Evolutionary conservation across 768 basidiomycete genomes (phyloP), one percentile per base, ranked within the genome.

Genomic region (Suillus discolor): DNA sequence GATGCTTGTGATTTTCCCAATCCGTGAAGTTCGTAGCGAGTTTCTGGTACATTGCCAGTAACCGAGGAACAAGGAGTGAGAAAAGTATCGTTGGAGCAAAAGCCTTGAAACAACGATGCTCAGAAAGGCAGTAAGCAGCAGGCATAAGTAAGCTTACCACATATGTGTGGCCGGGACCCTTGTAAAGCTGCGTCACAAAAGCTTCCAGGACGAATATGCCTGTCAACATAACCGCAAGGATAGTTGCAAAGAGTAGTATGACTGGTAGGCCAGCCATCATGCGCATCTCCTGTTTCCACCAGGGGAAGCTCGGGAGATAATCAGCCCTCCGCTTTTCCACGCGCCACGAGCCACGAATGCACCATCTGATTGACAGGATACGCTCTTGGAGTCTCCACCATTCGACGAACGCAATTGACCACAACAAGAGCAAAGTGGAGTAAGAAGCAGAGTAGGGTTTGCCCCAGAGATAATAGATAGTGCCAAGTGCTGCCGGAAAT

Each of bases 1-100:
- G 86, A 69, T 92, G 92, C 1, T 86, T 82, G 74, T 98, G 96
- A 73, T 97, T 96, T 79, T 99, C 97, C 93, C 94, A 96, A 53
- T 84, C 78, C 0, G 96, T 95, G 62, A 98, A 82, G 20, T 82
- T 79, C 60, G 79, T 80, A 1, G 94, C 93, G 57, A 89, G 82
- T 6, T 78, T 69, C 69, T 92, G 89, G 75, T 94, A 97, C 9
- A 91, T 74, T 1, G 83, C 84, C 2, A 96, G 83, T 20, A 98
- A 82, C 47, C 87, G 86, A 0, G 97, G 97, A 0, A 99, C 90
- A 13, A 96, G 78, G 0, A 87, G 81, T 7, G 89, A 82, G 76
- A 98, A 96, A 51, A 97, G 79, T 49, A 95, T 80, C 0, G 95
- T 98, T 1, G 96, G 96, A 39, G 84, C 78, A 68, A 97, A 89